Base-by-base conservation (phyloP, 2,329 filamentous ascomycete species). In the Penicillium sp. region DNA sequence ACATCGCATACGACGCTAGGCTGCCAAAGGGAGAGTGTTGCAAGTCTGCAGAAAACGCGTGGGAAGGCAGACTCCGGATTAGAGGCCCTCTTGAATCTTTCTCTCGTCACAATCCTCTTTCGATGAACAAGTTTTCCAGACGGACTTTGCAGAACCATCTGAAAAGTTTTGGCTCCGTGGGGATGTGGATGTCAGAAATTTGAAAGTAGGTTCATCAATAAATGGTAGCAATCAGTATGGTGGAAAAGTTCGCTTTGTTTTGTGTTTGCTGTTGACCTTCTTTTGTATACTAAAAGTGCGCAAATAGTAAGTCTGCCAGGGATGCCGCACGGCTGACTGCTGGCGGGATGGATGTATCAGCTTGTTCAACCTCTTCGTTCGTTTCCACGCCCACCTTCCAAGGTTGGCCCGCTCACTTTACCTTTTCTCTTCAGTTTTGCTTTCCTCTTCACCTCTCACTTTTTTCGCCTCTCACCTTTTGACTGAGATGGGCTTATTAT, bases 341-440 rank as follows among this genome's bases (percentile, higher is more conserved):
- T 50, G 41, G 23, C 17, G 21, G 29, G 29, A 19, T 56, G 46
- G 49, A 61, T 61, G 58, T 54, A 49, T 60, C 53, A 61, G 53
- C 53, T 54, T 31, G 53, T 57, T 62, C 35, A 46, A 45, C 45
- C 45, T 35, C 17, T n/a, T 48, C 46, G 19, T 19, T 26, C 55
- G 41, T 50, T 35, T 26, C 21, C 45, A 47, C 7, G 45, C 29
- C 55, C 46, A 44, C 29, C 35, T 47, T 30, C 26, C 5, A 5
- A 26, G 26, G 26, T 26, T 26, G 26, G n/a, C 23, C 21, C 17
- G 19, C 15, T 17, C 45, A 11, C 30, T 47, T 41, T 15, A 41
- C 35, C 11, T 41, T 41, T 55, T n/a, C 13, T 26, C 19, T 26
- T 9, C 23, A 17, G 17, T 29, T 55, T 46, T 26, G n/a, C n/a